Evolutionary conservation across 371 early-diverging fungal species (phyloP), one percentile per base, ranked within the genome.

Genomic region (Apophysomyces sp.): DNA sequence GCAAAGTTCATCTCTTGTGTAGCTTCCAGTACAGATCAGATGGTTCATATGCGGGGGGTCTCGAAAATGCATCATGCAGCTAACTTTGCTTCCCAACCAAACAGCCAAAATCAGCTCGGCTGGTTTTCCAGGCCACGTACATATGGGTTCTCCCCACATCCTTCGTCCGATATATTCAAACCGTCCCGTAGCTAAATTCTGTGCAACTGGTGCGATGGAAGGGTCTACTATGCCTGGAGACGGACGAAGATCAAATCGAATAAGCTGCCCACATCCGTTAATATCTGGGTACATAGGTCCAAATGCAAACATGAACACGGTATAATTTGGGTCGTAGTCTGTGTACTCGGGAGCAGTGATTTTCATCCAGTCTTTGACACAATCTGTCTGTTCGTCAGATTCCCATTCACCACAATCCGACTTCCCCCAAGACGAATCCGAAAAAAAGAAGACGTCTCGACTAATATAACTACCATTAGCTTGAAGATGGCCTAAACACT

Each of bases 41-140:
- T 72, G 72, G 13, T 72, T 72, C 15, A 72, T 27, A n/a, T 63
- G 55, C 4, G 73, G 66, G 2, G 69, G 73, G 31, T 69, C 66
- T 61, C 64, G 66, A 36, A 73, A 69, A 54, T 73, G 73, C 13
- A 69, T 61, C 70, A 73, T 73, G 21, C 73, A 73, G 32, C 69
- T 69, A 9, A 73, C 60, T 39, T 63, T 54, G 0, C 36, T 53
- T 11, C 73, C 73, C 0, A 73, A 55, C 26, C 39, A 54, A 8
- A 65, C 64, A 4, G 57, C 36, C 13, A 54, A 49, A 8, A 71
- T 56, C 12, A 40, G 34, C 49, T 28, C 52, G 31, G 52, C 27
- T 49, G 28, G 18, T 52, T 55, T 9, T 15, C 40, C 49, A 44
- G 49, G 49, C 4, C 21, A 18, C 9, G 21, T 7, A 4, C 4